Percentiles rank a stretch among this genome's conserved stretches.
Conservation (phyloP, 129 eudicot species). For the Apium graveolens region DNA sequence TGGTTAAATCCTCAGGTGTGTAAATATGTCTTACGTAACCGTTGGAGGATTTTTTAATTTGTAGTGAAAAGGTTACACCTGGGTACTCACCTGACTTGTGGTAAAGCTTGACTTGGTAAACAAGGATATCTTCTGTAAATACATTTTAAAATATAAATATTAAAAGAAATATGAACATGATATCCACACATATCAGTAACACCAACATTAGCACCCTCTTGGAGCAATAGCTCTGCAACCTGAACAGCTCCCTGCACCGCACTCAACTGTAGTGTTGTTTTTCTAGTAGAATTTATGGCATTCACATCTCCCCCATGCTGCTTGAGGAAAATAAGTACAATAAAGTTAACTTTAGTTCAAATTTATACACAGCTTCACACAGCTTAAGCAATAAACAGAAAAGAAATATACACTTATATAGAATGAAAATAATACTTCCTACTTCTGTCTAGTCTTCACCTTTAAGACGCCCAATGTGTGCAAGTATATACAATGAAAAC, state of each 20-base stretch:
- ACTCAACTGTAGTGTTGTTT: conserved; percentile 98
- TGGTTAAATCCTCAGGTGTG: too few species aligned
- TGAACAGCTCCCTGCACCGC: conserved; percentile 94
- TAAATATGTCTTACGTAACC: too few species aligned
- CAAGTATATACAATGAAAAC: too few species aligned
- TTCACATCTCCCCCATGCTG: conserved; percentile 96
- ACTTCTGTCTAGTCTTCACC: too few species aligned
- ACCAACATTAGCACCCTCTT: conserved; percentile 53
- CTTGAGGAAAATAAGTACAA: conserved; percentile 9
- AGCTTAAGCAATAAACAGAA: too few species aligned
- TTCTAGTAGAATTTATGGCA: conserved; percentile 90
- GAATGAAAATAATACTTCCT: too few species aligned
- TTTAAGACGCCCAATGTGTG: too few species aligned
- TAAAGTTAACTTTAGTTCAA: background rate
- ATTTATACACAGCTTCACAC: too few species aligned
- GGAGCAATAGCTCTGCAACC: conserved; percentile 80
- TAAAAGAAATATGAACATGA: conserved; percentile 34
- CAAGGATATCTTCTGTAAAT: background rate
- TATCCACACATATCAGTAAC: conserved; percentile 58
- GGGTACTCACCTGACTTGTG: too few species aligned
- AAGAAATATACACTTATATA: too few species aligned
- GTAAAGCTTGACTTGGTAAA: background rate
- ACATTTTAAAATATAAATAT: background rate
- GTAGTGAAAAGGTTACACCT: too few species aligned
- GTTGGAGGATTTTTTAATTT: too few species aligned